Percentiles rank a stretch among this genome's conserved stretches.
Conservation (phyloP, 1,284 basidiomycete genomes). For the Fistulinella cinereoalba region DNA sequence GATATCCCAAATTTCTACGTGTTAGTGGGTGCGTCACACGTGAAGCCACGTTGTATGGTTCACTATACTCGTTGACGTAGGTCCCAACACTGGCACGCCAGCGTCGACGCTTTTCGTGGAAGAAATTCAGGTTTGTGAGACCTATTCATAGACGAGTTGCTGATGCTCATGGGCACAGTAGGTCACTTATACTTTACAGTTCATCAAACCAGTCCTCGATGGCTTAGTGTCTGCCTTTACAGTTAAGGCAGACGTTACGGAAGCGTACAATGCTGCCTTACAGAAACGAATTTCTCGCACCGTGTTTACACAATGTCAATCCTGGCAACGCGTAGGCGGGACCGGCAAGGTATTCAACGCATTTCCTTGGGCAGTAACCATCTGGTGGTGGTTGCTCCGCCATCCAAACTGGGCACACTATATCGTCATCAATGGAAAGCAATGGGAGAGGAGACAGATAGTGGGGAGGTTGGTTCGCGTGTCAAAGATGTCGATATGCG, state of each 20-base stretch:
- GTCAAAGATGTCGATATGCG: conserved; percentile 7
- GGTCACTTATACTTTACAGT: conserved; percentile 30
- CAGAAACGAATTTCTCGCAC: conserved; percentile 22
- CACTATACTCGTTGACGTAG: conserved; percentile 5
- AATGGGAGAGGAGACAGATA: conserved; percentile 18
- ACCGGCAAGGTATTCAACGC: conserved; percentile 27
- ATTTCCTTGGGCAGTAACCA: conserved; percentile 29
- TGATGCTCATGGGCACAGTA: too few relatives aligned
- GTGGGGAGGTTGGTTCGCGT: conserved; percentile 3
- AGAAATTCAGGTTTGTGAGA: conserved; percentile 25
- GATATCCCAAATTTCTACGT: conserved; percentile 41
- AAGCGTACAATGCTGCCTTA: conserved; percentile 28
- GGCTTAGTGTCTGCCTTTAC: conserved; percentile 26
- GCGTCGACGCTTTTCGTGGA: conserved; percentile 35
- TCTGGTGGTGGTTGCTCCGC: conserved; percentile 34
- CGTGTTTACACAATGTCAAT: conserved; percentile 26
- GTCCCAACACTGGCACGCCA: conserved; percentile 34
- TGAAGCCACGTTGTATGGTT: neutral
- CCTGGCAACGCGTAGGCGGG: conserved; percentile 25
- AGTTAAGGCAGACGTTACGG: conserved; percentile 23
- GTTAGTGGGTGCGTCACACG: conserved; percentile 20
- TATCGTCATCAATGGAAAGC: conserved; percentile 20
- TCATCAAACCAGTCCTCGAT: conserved; percentile 30
- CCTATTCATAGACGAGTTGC: too few relatives aligned
- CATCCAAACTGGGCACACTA: conserved; percentile 29